Conservation (phyloP, 257 asterid species). For the Cynanchum wilfordii region DNA sequence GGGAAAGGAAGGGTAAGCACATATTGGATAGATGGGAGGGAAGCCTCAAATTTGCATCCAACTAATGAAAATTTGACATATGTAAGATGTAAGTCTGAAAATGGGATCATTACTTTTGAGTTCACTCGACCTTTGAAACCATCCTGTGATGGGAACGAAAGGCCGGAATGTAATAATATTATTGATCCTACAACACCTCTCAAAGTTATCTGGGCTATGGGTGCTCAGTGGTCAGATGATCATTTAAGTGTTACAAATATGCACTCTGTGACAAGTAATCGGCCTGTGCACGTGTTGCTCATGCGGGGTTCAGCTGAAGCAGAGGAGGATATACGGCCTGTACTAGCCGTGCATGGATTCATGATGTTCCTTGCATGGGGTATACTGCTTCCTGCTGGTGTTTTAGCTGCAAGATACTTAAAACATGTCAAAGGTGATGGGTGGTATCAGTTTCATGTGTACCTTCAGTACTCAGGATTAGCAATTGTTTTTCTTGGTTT, state of each 20-base stretch:
- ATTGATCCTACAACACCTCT: slow-evolving; percentile 84
- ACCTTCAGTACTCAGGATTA: slow-evolving; percentile 87
- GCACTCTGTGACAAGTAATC: slow-evolving; percentile 86
- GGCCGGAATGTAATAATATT: slow-evolving; percentile 81
- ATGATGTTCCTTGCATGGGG: slow-evolving; percentile 99
- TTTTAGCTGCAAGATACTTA: slow-evolving; percentile 80
- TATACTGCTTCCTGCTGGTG: slow-evolving; percentile 84
- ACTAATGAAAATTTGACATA: slow-evolving; percentile 81
- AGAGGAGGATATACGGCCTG: slow-evolving; percentile 92
- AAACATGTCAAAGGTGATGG: slow-evolving; percentile 84
- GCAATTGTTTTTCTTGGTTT: slow-evolving; percentile 87
- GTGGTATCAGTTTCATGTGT: slow-evolving; percentile 85
- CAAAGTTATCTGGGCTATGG: slow-evolving; percentile 95
- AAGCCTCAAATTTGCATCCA: slow-evolving; percentile 62
- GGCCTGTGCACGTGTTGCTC: slow-evolving; percentile 80
- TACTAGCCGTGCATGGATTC: slow-evolving; percentile 90
- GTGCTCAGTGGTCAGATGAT: slow-evolving; percentile 84
- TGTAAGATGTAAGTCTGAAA: slow-evolving; percentile 92
- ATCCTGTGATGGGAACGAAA: slow-evolving; percentile 41
- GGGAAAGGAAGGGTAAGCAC: slow-evolving; percentile 87
- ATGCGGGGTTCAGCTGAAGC: slow-evolving; percentile 94
- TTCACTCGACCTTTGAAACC: slow-evolving; percentile 88
- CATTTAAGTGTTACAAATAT: slow-evolving; percentile 72
- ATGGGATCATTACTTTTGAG: slow-evolving; percentile 85
- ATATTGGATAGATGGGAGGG: slow-evolving; percentile 79